Evolutionary conservation across 1,139 yeast species (phyloP).

Genomic region (Pneumocystis canis): DNA sequence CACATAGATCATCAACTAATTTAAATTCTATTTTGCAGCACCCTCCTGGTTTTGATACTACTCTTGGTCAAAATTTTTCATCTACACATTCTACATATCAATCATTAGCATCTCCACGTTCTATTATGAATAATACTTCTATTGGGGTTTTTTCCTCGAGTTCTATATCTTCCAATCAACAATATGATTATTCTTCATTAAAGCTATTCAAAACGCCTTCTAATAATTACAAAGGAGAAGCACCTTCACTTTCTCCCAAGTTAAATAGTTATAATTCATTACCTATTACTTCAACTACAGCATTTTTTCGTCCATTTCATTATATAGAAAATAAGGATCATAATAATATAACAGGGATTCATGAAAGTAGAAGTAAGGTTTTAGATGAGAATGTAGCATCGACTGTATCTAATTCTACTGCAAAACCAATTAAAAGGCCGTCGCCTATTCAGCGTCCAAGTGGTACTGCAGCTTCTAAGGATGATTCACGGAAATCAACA

Average conservation of each 20-base stretch:
- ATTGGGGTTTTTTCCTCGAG: background rate
- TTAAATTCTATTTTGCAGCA: background rate
- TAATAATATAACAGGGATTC: background rate
- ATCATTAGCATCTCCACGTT: background rate
- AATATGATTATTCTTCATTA: background rate
- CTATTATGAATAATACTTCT: background rate
- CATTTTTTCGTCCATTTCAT: conserved; percentile 1
- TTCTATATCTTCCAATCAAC: background rate
- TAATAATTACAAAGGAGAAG: conserved; percentile 1
- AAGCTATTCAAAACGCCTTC: background rate
- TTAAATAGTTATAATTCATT: conserved; percentile 5
- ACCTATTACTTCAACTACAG: conserved; percentile 2
- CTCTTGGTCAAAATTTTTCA: background rate
- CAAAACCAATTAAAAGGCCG: conserved; percentile 12
- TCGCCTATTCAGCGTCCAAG: conserved; percentile 17
- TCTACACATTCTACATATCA: background rate
- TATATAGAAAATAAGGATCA: conserved; percentile 1
- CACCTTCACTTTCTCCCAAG: background rate
- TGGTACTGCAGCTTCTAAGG: conserved; percentile 2
- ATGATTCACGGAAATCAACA: conserved; percentile 9
- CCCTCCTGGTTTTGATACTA: background rate
- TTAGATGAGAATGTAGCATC: background rate
- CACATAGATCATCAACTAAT: background rate
- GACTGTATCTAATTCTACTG: conserved; percentile 2
- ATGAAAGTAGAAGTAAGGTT: conserved; percentile 8